Evolutionary conservation across 2,329 filamentous ascomycete genomes (phyloP), one percentile per base, ranked within the genome.

Genomic region (Pseudogymnoascus sp.): DNA sequence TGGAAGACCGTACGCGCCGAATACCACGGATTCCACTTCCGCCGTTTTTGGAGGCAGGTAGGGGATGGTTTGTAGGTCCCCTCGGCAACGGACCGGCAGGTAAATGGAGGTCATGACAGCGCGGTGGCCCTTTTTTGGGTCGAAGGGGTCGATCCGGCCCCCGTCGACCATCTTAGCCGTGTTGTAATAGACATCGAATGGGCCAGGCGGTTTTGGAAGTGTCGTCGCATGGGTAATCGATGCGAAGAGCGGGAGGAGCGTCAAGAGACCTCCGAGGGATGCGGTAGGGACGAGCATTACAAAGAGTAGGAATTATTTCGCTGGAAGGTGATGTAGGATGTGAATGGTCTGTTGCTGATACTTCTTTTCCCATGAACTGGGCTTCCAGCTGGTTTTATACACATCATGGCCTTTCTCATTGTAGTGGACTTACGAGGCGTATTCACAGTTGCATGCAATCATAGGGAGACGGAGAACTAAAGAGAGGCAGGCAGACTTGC

Each of bases 31-130:
- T 58, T 67, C 58, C 33, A 67, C 69, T 16, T 61, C 63, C 14
- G 72, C 72, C 8, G 72, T 74, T 60, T 63, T 66, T 28, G 68
- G 64, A 14, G 71, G 68, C 59, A 75, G 66, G 63, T 75, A 75
- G 3, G 33, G 5, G 22, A 36, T 58, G 64, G 38, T 16, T 33
- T 60, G 33, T 64, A 67, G 23, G 49, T 25, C 25, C 58, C 59
- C 39, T 65, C 67, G 7, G 64, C 19, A 55, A 19, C 25, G 25
- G 3, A 67, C 33, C 0, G 72, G 72, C 4, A 64, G 62, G 35
- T 72, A 73, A 22, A 69, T 64, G 4, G 72, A 72, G 28, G 69
- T 62, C 71, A 74, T 72, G 22, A 74, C 41, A 38, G 64, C 22
- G 14, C 72, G 68, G 1, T 64, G 59, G 2, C 42, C 35, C 4